Base-by-base conservation (phyloP, 345 rosid genomes). In the Cardamine resedifolia region DNA sequence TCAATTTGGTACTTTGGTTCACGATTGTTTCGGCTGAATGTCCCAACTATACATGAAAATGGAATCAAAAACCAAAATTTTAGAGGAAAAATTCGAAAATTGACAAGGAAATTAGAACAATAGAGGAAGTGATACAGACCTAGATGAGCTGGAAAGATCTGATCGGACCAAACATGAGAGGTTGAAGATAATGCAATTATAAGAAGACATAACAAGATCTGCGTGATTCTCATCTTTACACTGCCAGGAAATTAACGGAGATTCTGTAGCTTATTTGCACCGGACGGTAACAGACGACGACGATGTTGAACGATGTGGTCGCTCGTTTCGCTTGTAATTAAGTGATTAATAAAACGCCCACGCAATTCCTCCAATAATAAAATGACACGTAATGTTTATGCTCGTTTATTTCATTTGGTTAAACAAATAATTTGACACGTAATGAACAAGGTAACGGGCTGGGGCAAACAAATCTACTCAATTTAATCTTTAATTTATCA, bases 1-100 rank as follows among this genome's bases (percentile, higher is more conserved):
- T 86, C 88, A 39, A 94, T 85, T 75, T 76, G 86, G 78, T 90
- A 91, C 67, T 91, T 88, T 30, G 96, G 95, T 70, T 94, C 95
- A 64, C 87, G 91, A 60, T 86, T 82, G 77, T 85, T 85, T 58
- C 85, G 88, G 73, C 90, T 74, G 65, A 89, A 86, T 44, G 92
- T 77, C 73, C 85, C 86, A 53, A 90, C 95, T 91, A 21, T 14
- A 41, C 21, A 60, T 36, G n/a, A n/a, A n/a, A 34, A 19, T 48
- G 12, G 47, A 66, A 5, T 48, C 16, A 7, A 39, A 24, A 10
- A 12, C 4, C 21, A 5, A 6, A 18, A 24, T 9, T 49, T 34
- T 10, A 24, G 16, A 39, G 2, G 21, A 2, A 6, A 43, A 33
- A 23, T 10, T 36, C 15, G 7, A 63, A 39, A 39, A 58, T 26